Evolutionary conservation across 192 early-diverging fungal species (phyloP), one percentile per base, ranked within the genome.

Genomic region (Backusella australiensis): DNA sequence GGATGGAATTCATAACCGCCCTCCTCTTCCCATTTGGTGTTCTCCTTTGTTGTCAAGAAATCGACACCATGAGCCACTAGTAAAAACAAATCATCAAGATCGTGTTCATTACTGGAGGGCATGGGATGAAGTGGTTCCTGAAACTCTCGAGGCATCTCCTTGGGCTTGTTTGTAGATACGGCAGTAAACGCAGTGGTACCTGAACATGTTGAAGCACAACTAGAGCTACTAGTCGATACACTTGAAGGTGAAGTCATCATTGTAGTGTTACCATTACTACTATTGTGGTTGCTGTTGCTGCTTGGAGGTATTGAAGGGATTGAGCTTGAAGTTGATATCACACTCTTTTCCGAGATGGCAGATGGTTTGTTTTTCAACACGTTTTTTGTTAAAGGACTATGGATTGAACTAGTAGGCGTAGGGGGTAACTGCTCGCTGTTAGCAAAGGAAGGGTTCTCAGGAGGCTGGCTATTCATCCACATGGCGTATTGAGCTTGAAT

Each of bases 21-120:
- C 26, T 81, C 80, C 42, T 78, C 76, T 69, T 77, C 76, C 80
- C 80, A 81, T 72, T 77, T 73, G 1, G 80, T 75, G 34, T 71
- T 78, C 46, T 81, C 80, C 5, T 63, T 59, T 17, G 63, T 73
- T 9, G 56, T 46, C 38, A 81, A 41, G 39, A 77, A 81, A 9
- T 77, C 76, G 35, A 77, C 77, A 9, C 80, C 80, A 35, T 78
- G 76, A 8, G 80, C 72, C 2, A 81, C 73, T 17, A 81, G 35
- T 32, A 78, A 72, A 8, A 77, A 77, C 0, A 75, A 35, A 26
- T 81, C 80, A 56, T 69, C 77, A 26, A 75, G 38, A 67, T 65
- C 74, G 34, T 75, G 74, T 35, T 29, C 70, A 6, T 71, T 44
- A 34, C 41, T 71, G 1, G 42, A 32, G 23, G 69, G 69, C 44